Conservation (phyloP, 306 rosid genomes). For the Hippophae rhamnoides region DNA sequence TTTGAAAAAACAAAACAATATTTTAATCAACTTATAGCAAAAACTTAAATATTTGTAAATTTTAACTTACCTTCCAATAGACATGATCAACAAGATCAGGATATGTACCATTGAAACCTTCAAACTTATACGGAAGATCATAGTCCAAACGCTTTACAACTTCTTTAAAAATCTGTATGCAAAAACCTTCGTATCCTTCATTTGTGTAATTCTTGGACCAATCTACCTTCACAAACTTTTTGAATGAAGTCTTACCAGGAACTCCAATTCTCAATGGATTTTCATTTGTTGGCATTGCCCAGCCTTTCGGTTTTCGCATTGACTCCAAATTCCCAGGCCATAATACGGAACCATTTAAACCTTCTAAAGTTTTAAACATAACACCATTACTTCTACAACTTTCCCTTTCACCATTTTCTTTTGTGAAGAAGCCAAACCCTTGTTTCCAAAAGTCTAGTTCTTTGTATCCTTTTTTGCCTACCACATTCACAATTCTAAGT, state of each 20-base stretch:
- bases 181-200: slow-evolving; percentile 38
- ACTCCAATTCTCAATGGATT: slow-evolving; percentile 51
- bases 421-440: slow-evolving; percentile 24
- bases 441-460: slow-evolving; percentile 52
- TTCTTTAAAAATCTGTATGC: slow-evolving; percentile 35
- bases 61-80: slow-evolving; percentile 36
- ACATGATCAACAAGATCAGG: slow-evolving; percentile 41
- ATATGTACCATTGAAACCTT: slow-evolving; percentile 27
- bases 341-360: slow-evolving; percentile 26
- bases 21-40: neutral
- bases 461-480: slow-evolving; percentile 22
- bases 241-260: slow-evolving; percentile 49
- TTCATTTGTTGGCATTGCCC: slow-evolving; percentile 42
- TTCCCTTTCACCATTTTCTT: neutral
- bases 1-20: neutral
- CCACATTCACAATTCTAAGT: slow-evolving; percentile 46
- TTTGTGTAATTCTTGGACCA: slow-evolving; percentile 11
- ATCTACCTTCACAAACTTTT: slow-evolving; percentile 46
- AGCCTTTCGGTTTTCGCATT: slow-evolving; percentile 40
- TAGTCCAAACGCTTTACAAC: slow-evolving; percentile 26
- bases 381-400: neutral
- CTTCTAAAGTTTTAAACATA: slow-evolving; percentile 9
- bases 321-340: slow-evolving; percentile 51
- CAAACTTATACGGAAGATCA: slow-evolving; percentile 32
- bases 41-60: neutral